phyloP scores from a whole-genome alignment of 148 eudicot genomes.

The Silene uniflora region DNA sequence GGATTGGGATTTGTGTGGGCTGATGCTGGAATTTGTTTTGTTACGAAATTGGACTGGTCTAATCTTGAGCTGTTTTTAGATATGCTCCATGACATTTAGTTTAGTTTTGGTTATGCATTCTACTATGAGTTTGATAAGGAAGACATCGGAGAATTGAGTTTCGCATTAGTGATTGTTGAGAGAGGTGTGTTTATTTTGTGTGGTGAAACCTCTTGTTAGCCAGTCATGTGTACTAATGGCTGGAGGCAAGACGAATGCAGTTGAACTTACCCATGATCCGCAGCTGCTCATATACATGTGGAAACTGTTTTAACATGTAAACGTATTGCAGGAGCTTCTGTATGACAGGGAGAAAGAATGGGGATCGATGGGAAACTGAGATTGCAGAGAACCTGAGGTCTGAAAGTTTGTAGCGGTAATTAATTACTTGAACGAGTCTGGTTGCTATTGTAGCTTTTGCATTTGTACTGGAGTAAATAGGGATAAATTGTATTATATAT shows the following conservation, averaged over 20 bases:
- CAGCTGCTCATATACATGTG: background rate
- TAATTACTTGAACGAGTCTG: background rate
- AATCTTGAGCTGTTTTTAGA: too few relatives aligned
- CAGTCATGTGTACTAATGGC: background rate
- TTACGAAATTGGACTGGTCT: too few relatives aligned
- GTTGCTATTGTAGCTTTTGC: slow-evolving; percentile 10
- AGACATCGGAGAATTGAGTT: too few relatives aligned
- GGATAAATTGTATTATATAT: too few relatives aligned
- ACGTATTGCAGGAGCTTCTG: slow-evolving; percentile 66
- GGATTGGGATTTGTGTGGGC: too few relatives aligned
- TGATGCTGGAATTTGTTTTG: too few relatives aligned
- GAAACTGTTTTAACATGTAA: background rate
- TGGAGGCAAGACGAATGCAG: background rate
- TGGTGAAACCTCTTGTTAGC: background rate
- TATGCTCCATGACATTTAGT: too few relatives aligned
- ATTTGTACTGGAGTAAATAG: slow-evolving; percentile 23
- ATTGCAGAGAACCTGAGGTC: slow-evolving; percentile 95
- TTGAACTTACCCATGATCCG: background rate
- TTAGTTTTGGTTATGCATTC: too few relatives aligned
- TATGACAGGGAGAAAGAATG: slow-evolving; percentile 99
- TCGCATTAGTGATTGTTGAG: too few relatives aligned
- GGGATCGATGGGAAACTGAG: slow-evolving; percentile 98
- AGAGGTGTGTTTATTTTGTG: too few relatives aligned
- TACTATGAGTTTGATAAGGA: too few relatives aligned
- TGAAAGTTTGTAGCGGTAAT: slow-evolving; percentile 88